Percentiles rank a stretch among this genome's conserved stretches.
These are phyloP conservation scores for Ophiostoma sp. DNA, from an alignment of 2,329 filamentous ascomycete genomes.

Conservation along the genomic window DNA sequence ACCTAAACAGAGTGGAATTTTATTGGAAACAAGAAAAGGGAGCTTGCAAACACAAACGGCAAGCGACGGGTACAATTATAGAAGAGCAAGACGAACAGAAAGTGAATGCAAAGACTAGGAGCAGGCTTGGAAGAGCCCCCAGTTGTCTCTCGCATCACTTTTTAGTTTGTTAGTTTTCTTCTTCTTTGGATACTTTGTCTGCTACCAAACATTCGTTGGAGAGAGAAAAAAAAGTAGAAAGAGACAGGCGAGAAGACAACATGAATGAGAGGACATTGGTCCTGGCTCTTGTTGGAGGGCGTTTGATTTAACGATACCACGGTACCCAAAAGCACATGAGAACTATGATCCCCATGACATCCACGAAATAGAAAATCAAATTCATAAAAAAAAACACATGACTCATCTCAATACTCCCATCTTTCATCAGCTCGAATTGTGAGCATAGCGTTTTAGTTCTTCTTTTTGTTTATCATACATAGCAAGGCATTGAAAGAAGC, in stretches of 20 bases:
- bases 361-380: background rate
- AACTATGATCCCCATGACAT: constrained; percentile 7
- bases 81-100: background rate
- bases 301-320: background rate
- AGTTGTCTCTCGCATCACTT: background rate
- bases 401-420: background rate
- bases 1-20: background rate
- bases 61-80: background rate
- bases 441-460: no score
- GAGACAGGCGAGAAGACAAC: background rate
- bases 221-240: background rate
- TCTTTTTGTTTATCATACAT: background rate
- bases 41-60: background rate
- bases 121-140: constrained; percentile 4
- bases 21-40: background rate
- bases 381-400: background rate
- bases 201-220: background rate
- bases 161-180: background rate
- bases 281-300: background rate
- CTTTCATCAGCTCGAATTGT: background rate
- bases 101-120: background rate
- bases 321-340: constrained; percentile 7
- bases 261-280: background rate
- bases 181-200: background rate
- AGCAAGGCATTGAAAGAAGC: background rate